phyloP scores from a whole-genome alignment of 164 flowering plant species.

The Malania oleifera region DNA sequence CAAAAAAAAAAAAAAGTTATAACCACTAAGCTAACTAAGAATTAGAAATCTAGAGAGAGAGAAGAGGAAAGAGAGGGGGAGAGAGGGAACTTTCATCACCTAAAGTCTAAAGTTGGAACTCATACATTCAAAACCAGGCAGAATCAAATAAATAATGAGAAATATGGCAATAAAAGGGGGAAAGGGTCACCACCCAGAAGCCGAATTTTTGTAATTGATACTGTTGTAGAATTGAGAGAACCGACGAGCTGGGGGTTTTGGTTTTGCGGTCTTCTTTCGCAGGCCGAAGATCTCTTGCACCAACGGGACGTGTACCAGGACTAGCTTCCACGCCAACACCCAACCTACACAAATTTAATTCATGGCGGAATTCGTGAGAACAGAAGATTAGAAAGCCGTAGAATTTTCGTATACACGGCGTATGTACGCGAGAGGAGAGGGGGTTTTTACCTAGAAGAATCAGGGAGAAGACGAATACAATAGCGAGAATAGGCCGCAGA shows the following conservation, averaged over 20 bases:
- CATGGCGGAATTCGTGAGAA: too few relatives aligned
- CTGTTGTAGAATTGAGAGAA: constrained; percentile 42
- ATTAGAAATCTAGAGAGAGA: too few relatives aligned
- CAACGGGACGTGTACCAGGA: constrained; percentile 82
- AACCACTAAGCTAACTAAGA: too few relatives aligned
- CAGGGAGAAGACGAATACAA: constrained; percentile 47
- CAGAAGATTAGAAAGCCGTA: too few relatives aligned
- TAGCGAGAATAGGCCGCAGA: constrained; percentile 60
- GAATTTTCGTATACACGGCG: too few relatives aligned
- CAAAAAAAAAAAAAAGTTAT: too few relatives aligned
- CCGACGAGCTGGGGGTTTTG: constrained; percentile 54
- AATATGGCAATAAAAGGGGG: background rate
- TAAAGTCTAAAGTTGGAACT: too few relatives aligned
- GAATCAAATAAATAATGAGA: too few relatives aligned
- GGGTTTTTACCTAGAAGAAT: constrained; percentile 43
- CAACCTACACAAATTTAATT: constrained; percentile 79
- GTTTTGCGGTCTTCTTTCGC: constrained; percentile 45
- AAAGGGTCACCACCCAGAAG: constrained; percentile 22
- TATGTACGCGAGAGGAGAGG: background rate
- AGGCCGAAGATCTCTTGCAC: constrained; percentile 84
- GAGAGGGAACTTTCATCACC: too few relatives aligned
- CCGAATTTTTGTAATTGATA: constrained; percentile 22
- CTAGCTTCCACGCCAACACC: constrained; percentile 86
- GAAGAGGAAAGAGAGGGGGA: too few relatives aligned
- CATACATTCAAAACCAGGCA: too few relatives aligned